Base-by-base conservation (phyloP, 2,329 filamentous ascomycete genomes). In the Colletotrichum sp. region DNA sequence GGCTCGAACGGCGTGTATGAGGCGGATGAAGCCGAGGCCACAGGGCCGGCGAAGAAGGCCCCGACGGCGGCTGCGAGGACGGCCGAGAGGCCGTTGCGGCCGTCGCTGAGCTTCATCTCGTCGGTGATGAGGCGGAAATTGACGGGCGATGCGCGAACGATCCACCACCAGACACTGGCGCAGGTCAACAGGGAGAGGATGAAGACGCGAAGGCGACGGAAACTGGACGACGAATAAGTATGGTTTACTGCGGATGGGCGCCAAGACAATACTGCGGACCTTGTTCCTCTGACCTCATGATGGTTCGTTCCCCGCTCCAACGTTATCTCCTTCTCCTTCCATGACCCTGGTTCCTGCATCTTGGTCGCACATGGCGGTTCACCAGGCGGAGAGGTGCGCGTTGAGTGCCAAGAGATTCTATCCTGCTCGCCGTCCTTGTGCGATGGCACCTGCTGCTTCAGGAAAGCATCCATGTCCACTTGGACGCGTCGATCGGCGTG, bases 1-100 rank as follows among this genome's bases (percentile, higher is more conserved):
- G 87, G 81, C 18, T 83, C 80, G 76, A 90, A 90, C 0, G 87
- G 87, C 58, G 87, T 83, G 21, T 72, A 69, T 15, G 73, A 29
- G 38, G n/a, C 64, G 68, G 67, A 74, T 12, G 69, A 64, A 4
- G 59, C 67, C 5, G 64, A 67, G 12, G 51, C 61, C 11, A 36
- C 74, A 21, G 43, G 51, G 1, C 55, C 33, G 62, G 54, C 58
- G 12, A 66, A 59, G 27, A 75, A 16, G 29, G 75, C 75, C 4
- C 62, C 34, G n/a, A 72, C 3, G 34, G 70, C 70, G 5, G 67
- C 69, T 15, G 61, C 67, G 51, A 75, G 8, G 21, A 74, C 9
- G 57, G 67, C 75, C 55, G 57, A 38, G 54, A 71, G 16, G 43
- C 54, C 70, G 36, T 38, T 68, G n/a, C 36, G 38, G 15, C 69